These are phyloP conservation scores for Prunus mume DNA, from an alignment of 306 rosid species.

Conservation along the genomic window DNA sequence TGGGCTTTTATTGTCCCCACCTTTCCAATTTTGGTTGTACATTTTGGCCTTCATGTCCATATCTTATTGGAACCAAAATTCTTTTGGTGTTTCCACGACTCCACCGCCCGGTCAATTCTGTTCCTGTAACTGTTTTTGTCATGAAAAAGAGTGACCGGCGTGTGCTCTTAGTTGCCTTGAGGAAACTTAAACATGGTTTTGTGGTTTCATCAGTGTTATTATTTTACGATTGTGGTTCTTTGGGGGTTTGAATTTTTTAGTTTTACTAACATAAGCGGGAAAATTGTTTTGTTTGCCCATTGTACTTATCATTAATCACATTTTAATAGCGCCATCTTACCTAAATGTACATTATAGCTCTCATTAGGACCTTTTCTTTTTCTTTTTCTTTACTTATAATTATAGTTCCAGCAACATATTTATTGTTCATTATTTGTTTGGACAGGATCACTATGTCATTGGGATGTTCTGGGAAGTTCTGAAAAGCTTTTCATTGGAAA, in stretches of 20 bases:
- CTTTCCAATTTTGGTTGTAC: not conserved
- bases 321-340: not conserved
- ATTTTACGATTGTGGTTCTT: no score
- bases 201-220: not conserved
- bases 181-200: not conserved
- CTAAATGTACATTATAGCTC: not conserved
- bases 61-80: not conserved
- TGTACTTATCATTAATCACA: not conserved
- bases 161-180: not conserved
- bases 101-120: no score
- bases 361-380: not conserved
- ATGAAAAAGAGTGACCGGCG: not conserved
- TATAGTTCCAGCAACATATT: not conserved
- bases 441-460: constrained; percentile 85
- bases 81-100: not conserved
- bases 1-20: not conserved
- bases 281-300: not conserved
- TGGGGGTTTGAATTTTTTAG: not conserved
- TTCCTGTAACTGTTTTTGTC: not conserved
- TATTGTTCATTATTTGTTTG: constrained; percentile 9
- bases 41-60: not conserved
- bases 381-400: not conserved
- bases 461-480: constrained; percentile 93
- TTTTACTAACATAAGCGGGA: not conserved
- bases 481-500: constrained; percentile 83